Percentiles rank a stretch among this genome's conserved stretches.
Conservation (phyloP, 1,139 yeast genomes). For the Blastobotrys apis region DNA sequence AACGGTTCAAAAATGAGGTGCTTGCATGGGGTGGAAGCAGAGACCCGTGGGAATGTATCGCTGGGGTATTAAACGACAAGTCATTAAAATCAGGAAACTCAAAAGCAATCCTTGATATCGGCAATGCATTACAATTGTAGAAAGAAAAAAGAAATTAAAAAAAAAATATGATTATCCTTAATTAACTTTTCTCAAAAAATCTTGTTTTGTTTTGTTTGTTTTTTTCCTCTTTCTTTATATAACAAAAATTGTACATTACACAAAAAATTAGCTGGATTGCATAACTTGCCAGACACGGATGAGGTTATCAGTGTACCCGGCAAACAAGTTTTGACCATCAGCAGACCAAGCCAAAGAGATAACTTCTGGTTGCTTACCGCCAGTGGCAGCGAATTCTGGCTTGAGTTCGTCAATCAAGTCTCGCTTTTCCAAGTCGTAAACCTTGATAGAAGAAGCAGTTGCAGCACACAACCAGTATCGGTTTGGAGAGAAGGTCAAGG, state of each 20-base stretch:
- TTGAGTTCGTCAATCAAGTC: slow-evolving; percentile 94
- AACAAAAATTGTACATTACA: background rate
- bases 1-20: slow-evolving; percentile 62
- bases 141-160: background rate
- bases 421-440: slow-evolving; percentile 97
- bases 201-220: background rate
- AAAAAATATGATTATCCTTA: background rate
- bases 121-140: slow-evolving; percentile 25
- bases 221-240: background rate
- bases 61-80: slow-evolving; percentile 67
- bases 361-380: slow-evolving; percentile 93
- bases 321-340: slow-evolving; percentile 99
- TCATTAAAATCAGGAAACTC: slow-evolving; percentile 62
- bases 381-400: slow-evolving; percentile 92
- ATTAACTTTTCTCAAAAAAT: background rate
- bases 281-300: slow-evolving; percentile 99
- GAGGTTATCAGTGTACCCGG: slow-evolving; percentile 99
- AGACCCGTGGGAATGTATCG: slow-evolving; percentile 84
- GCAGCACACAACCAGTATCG: slow-evolving; percentile 99
- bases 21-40: slow-evolving; percentile 91
- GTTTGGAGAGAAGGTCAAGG: slow-evolving; percentile 99
- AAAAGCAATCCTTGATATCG: slow-evolving; percentile 69
- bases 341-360: slow-evolving; percentile 99
- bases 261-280: slow-evolving; percentile 65
- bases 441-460: slow-evolving; percentile 95